phyloP scores from a whole-genome alignment of 805 yeast genomes.

The Ogataea naganishii region DNA sequence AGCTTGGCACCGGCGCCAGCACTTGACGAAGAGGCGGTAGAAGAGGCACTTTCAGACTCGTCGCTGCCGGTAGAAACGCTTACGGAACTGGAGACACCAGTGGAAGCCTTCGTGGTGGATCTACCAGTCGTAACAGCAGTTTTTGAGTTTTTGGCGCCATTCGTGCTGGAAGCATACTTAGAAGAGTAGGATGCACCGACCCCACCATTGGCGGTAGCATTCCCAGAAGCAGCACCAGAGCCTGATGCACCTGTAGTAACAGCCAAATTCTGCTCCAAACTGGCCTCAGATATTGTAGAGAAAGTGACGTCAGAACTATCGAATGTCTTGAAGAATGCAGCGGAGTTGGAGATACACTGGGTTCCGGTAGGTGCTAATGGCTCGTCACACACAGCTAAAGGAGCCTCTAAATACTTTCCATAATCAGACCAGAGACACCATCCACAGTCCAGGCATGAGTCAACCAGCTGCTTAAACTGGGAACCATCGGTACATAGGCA shows the following conservation, averaged over 20 bases:
- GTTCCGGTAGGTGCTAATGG: slow-evolving; percentile 31
- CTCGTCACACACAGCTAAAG: slow-evolving; percentile 23
- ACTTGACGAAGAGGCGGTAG: slow-evolving; percentile 7
- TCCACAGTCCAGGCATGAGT: slow-evolving; percentile 30
- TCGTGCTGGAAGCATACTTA: slow-evolving; percentile 16
- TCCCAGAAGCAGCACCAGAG: slow-evolving; percentile 3
- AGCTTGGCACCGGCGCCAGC: slow-evolving; percentile 6
- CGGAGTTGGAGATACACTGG: slow-evolving; percentile 11
- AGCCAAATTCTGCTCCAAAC: no score
- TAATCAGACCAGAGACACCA: slow-evolving; percentile 31
- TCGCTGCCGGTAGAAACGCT: slow-evolving; percentile 3
- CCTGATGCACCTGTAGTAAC: slow-evolving; percentile 5
- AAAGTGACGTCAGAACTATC: slow-evolving; percentile 29
- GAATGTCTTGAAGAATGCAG: no score
- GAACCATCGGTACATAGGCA: slow-evolving; percentile 24
- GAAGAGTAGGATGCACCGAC: slow-evolving; percentile 5
- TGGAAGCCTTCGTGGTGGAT: slow-evolving; percentile 2
- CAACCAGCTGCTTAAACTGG: slow-evolving; percentile 18
- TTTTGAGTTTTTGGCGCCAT: slow-evolving; percentile 15
- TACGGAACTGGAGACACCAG: slow-evolving; percentile 5
- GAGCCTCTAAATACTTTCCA: slow-evolving; percentile 20
- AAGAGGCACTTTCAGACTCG: slow-evolving; percentile 4
- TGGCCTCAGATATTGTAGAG: slow-evolving; percentile 32
- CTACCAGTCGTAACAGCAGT: slow-evolving; percentile 6
- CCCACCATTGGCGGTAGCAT: slow-evolving; percentile 6